Evolutionary conservation across 164 flowering plant species (phyloP), one percentile per base, ranked within the genome.

Genomic region (Tinospora cordifolia): DNA sequence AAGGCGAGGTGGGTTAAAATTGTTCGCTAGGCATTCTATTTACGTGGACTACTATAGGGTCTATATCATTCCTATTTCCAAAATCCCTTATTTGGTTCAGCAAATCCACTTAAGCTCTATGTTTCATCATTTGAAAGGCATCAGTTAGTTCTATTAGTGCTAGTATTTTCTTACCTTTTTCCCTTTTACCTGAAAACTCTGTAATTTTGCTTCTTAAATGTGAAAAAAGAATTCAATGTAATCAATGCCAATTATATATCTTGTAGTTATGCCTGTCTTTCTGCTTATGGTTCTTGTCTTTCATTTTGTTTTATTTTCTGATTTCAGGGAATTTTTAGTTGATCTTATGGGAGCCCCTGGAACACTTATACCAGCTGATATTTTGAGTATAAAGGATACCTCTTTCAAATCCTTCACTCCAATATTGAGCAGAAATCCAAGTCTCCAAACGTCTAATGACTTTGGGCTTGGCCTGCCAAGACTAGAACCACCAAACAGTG

Each of bases 341-440:
- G 99, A 95, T 86, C 98, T 95, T 69, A 95, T 95, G 99, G 96
- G 85, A 54, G 98, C 85, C 60, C 99, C 98, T 66, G 99, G 99
- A 74, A 91, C 98, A 30, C 93, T 92, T 67, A 87, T 95, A 80
- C 99, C 99, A 65, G 89, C 89, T 69, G 99, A 95, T 74, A 77
- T 83, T 72, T 75, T 80, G 49, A 92, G 86, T 79, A 74, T 78
- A 38, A 89, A 80, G 74, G 96, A 89, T 67, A 72, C 75, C 72
- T 72, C 88, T 59, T 74, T 81, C 34, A 83, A 78, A 46, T 40
- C 87, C 7, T 81, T 74, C 62, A 80, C 75, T 69, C 83, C 91
- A 67, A 79, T 76, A 64, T 39, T 77, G 62, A 75, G 72, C 65
- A 84, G 75, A 72, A 72, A 77, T 38, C 84, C 83, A 24, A 68